Evolutionary conservation across 208 protist species (phyloP).

Genomic region (Porcisia deanei): DNA sequence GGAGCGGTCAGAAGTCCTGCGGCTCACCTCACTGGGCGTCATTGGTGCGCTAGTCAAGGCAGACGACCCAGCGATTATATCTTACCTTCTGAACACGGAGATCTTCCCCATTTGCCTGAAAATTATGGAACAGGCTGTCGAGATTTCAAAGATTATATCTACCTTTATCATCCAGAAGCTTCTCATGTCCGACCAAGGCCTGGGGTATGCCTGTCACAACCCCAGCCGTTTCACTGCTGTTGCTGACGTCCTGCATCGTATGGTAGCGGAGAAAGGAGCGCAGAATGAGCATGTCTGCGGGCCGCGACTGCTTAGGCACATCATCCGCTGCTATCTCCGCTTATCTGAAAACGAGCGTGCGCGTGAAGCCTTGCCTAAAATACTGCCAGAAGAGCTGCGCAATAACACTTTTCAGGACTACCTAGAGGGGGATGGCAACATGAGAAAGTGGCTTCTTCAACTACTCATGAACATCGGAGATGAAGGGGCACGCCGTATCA

Average conservation of each 20-base stretch:
- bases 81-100: conserved; percentile 98
- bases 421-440: conserved; percentile 66
- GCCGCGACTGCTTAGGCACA: conserved; percentile 96
- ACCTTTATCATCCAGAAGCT: conserved; percentile 99
- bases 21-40: conserved; percentile 98
- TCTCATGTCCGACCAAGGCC: conserved; percentile 96
- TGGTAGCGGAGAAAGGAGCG: conserved; percentile 91
- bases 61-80: conserved; percentile 90
- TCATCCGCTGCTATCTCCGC: conserved; percentile 98
- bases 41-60: conserved; percentile 99
- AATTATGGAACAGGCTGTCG: conserved; percentile 98
- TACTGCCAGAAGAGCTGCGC: conserved; percentile 84
- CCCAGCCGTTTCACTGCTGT: conserved; percentile 96
- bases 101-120: conserved; percentile 99
- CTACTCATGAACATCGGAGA: conserved; percentile 87
- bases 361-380: conserved; percentile 65
- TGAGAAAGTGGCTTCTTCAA: conserved; percentile 80
- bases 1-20: conserved; percentile 96
- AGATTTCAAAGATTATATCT: conserved; percentile 98
- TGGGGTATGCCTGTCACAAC: conserved; percentile 97
- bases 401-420: conserved; percentile 80
- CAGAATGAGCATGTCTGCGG: conserved; percentile 72
- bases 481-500: conserved; percentile 58
- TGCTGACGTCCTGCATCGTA: conserved; percentile 93
- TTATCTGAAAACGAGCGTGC: conserved; percentile 95